Evolutionary conservation across 768 basidiomycete genomes (phyloP).

Genomic region (Rhodotorula taiwanensis): DNA sequence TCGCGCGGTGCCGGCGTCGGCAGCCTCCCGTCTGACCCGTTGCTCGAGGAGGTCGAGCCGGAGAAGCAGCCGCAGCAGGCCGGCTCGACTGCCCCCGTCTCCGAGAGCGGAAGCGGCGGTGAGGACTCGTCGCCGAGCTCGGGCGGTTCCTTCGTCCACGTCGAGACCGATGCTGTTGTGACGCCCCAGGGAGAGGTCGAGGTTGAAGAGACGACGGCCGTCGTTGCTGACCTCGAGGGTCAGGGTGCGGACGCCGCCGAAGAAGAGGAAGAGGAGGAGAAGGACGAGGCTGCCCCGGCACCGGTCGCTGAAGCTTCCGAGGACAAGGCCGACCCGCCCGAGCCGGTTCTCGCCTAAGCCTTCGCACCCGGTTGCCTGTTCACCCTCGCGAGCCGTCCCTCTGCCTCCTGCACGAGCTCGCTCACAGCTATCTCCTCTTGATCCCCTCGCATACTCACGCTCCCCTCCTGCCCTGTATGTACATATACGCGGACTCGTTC

Average conservation of each 20-base stretch:
- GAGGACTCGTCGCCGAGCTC: slow-evolving; percentile 6
- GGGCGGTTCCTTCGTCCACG: slow-evolving; percentile 28
- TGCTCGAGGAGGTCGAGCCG: slow-evolving; percentile 16
- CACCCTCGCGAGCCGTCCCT: background rate
- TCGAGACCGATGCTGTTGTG: slow-evolving; percentile 15
- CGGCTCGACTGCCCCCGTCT: background rate
- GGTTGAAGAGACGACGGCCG: slow-evolving; percentile 2
- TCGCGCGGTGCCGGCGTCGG: background rate
- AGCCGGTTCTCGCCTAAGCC: slow-evolving; percentile 10
- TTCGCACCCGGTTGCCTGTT: background rate
- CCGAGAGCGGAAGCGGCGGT: background rate
- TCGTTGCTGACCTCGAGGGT: background rate
- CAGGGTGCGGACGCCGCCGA: slow-evolving; percentile 1
- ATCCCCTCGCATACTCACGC: too few species aligned
- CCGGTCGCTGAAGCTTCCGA: background rate
- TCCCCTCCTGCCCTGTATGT: too few species aligned
- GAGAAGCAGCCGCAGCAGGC: background rate
- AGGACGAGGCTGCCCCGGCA: background rate
- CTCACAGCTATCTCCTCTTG: too few species aligned
- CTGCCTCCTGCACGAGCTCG: background rate
- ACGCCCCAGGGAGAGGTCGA: slow-evolving; percentile 9
- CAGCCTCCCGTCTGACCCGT: background rate
- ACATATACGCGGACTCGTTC: too few species aligned
- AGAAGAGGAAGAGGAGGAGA: background rate
- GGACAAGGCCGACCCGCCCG: slow-evolving; percentile 18